These are phyloP conservation scores for Plasmopara halstedii DNA, from an alignment of 352 stramenopile genomes.

Conservation along the genomic window DNA sequence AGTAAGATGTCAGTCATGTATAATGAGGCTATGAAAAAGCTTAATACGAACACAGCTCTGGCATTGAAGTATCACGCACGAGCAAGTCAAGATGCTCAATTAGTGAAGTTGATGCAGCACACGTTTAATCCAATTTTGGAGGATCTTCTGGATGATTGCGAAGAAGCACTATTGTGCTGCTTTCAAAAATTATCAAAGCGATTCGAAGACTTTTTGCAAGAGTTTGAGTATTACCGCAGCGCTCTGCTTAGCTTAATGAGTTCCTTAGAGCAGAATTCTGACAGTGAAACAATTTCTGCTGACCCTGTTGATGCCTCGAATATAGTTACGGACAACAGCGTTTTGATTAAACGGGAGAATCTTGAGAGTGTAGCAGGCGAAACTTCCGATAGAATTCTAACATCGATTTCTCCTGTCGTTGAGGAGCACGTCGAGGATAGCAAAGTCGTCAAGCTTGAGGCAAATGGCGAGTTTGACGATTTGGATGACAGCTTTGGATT, in stretches of 20 bases:
- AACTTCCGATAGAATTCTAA: neutral
- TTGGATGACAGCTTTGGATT: slow-evolving; percentile 47
- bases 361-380: slow-evolving; percentile 21
- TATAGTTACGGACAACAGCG: slow-evolving; percentile 11
- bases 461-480: slow-evolving; percentile 15
- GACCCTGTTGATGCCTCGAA: slow-evolving; percentile 11
- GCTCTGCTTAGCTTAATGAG: slow-evolving; percentile 43
- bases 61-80: slow-evolving; percentile 49
- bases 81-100: slow-evolving; percentile 46
- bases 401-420: slow-evolving; percentile 1
- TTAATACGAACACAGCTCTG: slow-evolving; percentile 35
- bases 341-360: slow-evolving; percentile 42
- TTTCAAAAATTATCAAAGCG: slow-evolving; percentile 52
- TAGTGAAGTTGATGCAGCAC: slow-evolving; percentile 62
- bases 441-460: slow-evolving; percentile 3
- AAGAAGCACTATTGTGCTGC: slow-evolving; percentile 57
- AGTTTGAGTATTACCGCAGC: slow-evolving; percentile 74
- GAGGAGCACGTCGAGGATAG: slow-evolving; percentile 16
- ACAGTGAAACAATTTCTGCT: slow-evolving; percentile 5
- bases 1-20: slow-evolving; percentile 50
- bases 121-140: slow-evolving; percentile 62
- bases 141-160: slow-evolving; percentile 57
- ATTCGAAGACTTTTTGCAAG: slow-evolving; percentile 66
- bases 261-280: slow-evolving; percentile 5
- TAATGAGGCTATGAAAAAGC: slow-evolving; percentile 40